These are phyloP conservation scores for Phaffia australis DNA, from an alignment of 768 basidiomycete genomes.

Conservation along the genomic window DNA sequence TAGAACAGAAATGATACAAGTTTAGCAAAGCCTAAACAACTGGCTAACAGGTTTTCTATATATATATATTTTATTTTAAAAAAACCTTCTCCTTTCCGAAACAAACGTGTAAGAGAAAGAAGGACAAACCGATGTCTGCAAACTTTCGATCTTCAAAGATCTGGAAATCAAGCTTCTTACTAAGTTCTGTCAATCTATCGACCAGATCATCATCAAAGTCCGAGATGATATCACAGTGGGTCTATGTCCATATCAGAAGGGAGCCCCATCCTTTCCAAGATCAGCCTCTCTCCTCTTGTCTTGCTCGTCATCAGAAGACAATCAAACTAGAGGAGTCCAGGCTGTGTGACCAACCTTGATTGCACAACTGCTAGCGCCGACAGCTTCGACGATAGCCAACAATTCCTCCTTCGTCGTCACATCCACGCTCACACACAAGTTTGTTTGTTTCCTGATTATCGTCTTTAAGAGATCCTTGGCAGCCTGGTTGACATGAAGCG, in stretches of 20 bases:
- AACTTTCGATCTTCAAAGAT: conserved; percentile 99
- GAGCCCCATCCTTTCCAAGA: not conserved
- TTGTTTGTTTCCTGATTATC: conserved; percentile 76
- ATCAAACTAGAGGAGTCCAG: not conserved
- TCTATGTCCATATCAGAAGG: conserved; percentile 47
- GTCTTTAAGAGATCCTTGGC: conserved; percentile 66
- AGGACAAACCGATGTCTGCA: conserved; percentile 77
- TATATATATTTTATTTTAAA: too few species aligned
- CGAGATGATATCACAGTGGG: conserved; percentile 89
- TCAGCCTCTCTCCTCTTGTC: not conserved
- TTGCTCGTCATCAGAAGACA: too few species aligned
- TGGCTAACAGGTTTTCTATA: conserved; percentile 13
- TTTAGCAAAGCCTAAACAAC: not conserved
- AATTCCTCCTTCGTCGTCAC: conserved; percentile 70
- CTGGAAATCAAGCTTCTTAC: conserved; percentile 74
- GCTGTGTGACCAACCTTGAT: conserved; percentile 58
- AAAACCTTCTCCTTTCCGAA: conserved; percentile 3
- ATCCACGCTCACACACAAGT: conserved; percentile 92
- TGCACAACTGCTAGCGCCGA: conserved; percentile 81
- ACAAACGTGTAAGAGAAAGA: not conserved
- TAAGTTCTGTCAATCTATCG: conserved; percentile 56
- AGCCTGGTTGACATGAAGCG: conserved; percentile 51
- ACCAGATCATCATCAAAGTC: conserved; percentile 72
- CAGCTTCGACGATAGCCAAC: conserved; percentile 71
- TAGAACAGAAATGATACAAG: not conserved